These are phyloP conservation scores for Verticillium nubilum DNA, from an alignment of 2,329 filamentous ascomycete genomes.

Conservation along the genomic window DNA sequence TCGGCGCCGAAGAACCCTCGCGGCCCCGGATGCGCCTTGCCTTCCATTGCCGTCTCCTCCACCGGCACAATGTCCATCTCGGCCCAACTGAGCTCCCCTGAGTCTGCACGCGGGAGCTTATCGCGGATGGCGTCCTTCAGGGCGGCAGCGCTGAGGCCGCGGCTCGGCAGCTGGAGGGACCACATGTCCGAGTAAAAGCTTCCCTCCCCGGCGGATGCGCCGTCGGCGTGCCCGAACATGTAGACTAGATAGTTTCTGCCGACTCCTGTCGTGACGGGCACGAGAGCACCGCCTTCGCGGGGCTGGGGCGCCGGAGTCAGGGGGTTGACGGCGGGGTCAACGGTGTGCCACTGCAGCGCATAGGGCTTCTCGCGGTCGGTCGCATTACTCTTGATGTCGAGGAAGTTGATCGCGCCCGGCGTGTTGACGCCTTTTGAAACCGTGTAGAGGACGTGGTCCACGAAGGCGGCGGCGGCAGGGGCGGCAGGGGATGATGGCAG, in stretches of 20 bases:
- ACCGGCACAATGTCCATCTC: conserved; percentile 41
- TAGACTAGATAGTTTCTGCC: conserved; percentile 47
- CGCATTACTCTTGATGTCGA: conserved; percentile 24
- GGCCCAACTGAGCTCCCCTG: conserved; percentile 42
- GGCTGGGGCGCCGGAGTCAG: conserved; percentile 32
- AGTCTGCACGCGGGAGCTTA: conserved; percentile 34
- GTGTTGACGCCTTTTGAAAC: conserved; percentile 30
- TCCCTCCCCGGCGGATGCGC: conserved; percentile 13
- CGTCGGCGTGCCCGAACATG: conserved; percentile 32
- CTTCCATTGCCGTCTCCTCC: conserved; percentile 33
- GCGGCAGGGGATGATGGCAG: conserved; percentile 36
- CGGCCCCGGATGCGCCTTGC: conserved; percentile 33
- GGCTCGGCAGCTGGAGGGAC: conserved; percentile 45
- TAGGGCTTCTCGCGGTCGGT: conserved; percentile 22
- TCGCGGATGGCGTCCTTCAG: conserved; percentile 43
- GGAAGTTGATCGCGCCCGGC: conserved; percentile 27
- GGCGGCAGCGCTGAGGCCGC: conserved; percentile 37
- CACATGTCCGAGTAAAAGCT: conserved; percentile 38
- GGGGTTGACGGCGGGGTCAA: conserved; percentile 29
- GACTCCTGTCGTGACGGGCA: conserved; percentile 43
- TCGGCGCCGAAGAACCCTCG: conserved; percentile 32
- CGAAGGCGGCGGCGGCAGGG: conserved; percentile 34
- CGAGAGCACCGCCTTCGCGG: conserved; percentile 34
- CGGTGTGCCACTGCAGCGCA: conserved; percentile 27
- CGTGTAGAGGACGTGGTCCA: conserved; percentile 38